Conservation (phyloP, 1,284 basidiomycete genomes). For the Macrocystidia cucumis region DNA sequence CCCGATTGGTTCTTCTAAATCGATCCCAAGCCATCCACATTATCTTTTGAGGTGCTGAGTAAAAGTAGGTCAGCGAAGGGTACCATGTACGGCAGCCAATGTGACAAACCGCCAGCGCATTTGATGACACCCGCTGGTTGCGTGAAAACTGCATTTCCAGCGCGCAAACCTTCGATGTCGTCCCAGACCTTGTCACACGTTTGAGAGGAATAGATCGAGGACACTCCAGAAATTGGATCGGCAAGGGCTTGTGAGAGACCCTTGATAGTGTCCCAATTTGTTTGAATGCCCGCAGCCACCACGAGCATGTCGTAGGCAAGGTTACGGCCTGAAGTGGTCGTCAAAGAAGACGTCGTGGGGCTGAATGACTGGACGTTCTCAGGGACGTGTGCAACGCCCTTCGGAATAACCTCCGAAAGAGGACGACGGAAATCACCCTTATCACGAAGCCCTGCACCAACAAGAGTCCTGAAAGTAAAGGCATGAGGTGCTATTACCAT, state of each 20-base stretch:
- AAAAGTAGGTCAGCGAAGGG: conserved; percentile 2
- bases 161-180: conserved; percentile 68
- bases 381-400: conserved; percentile 67
- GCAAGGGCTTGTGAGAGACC: conserved; percentile 76
- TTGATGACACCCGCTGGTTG: conserved; percentile 95
- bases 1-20: conserved; percentile 52
- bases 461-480: conserved; percentile 67
- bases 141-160: conserved; percentile 89
- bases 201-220: conserved; percentile 89
- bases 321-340: conserved; percentile 60
- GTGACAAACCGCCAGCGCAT: conserved; percentile 77
- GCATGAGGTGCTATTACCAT: too few species aligned
- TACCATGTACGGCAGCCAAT: conserved; percentile 3
- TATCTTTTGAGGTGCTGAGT: conserved; percentile 81
- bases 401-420: conserved; percentile 65
- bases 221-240: conserved; percentile 77
- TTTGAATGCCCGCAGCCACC: conserved; percentile 85
- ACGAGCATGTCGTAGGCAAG: conserved; percentile 85
- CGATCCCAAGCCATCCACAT: conserved; percentile 94
- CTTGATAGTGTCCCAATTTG: conserved; percentile 74
- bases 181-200: conserved; percentile 86
- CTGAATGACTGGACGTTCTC: conserved; percentile 74
- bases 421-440: conserved; percentile 63
- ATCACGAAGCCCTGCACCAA: conserved; percentile 79
- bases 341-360: conserved; percentile 71